A percentile compares a stretch with the other conserved stretches of the same genome.
Evolutionary conservation across 106 monocot species (phyloP).

Genomic region (Dendrobium huoshanense): DNA sequence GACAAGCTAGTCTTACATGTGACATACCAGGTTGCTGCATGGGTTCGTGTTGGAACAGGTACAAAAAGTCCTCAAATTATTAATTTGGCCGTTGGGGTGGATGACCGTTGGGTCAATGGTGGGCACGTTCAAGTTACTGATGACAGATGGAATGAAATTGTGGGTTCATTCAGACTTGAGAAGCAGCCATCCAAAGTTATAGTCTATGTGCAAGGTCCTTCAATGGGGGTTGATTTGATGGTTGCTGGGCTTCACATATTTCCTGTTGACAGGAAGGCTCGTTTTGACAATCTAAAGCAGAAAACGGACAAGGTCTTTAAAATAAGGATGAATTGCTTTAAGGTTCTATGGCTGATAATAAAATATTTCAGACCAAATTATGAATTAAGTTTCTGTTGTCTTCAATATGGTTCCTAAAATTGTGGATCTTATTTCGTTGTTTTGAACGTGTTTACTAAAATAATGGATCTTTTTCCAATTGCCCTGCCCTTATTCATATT

Average conservation of each 20-base stretch:
- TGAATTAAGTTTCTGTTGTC: no score
- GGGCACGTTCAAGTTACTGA: constrained; percentile 44
- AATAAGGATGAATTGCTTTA: neutral
- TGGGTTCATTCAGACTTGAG: constrained; percentile 85
- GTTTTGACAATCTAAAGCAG: constrained; percentile 60
- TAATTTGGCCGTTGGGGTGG: constrained; percentile 45
- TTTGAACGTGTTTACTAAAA: no score
- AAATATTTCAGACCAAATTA: no score
- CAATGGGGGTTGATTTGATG: constrained; percentile 60
- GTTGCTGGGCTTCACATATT: constrained; percentile 69
- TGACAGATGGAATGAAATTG: constrained; percentile 66
- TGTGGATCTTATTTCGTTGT: no score
- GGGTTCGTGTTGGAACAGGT: constrained; percentile 44
- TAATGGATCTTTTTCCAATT: no score
- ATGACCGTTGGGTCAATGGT: constrained; percentile 42
- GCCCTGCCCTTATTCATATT: no score
- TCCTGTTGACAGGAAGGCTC: constrained; percentile 62
- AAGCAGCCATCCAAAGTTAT: constrained; percentile 62
- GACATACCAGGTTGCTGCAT: constrained; percentile 48
- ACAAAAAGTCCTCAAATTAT: constrained; percentile 30
- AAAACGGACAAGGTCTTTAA: constrained; percentile 79
- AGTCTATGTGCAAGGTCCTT: constrained; percentile 83
- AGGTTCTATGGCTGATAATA: no score
- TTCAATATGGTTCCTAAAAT: no score
- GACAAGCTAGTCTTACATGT: constrained; percentile 28